Percentiles rank a stretch among this genome's conserved stretches.
Evolutionary conservation across 2,329 filamentous ascomycete species (phyloP).

Genomic region (Cercospora sp.): DNA sequence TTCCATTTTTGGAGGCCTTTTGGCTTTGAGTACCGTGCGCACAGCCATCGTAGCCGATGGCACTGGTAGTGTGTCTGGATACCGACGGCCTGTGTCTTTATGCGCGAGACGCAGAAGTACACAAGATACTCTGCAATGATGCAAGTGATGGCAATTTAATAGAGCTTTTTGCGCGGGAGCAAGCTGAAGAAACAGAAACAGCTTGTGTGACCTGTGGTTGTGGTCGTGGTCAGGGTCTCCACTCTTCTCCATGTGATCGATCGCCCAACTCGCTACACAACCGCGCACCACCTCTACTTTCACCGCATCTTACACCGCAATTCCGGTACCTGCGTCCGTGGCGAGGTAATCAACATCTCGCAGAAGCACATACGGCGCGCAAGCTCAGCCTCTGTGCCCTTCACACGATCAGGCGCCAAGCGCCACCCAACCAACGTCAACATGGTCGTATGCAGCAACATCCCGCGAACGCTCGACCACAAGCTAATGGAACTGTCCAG

Average conservation of each 20-base stretch:
- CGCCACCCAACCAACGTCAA: neutral
- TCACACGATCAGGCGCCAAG: constrained; percentile 5
- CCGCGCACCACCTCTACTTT: neutral
- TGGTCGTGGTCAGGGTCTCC: neutral
- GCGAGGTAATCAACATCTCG: neutral
- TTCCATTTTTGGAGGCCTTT: neutral
- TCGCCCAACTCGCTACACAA: neutral
- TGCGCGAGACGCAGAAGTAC: neutral
- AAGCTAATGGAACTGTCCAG: constrained; percentile 60
- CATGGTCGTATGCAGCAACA: constrained; percentile 8
- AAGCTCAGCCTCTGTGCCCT: neutral
- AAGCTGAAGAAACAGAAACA: neutral
- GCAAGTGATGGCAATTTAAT: neutral
- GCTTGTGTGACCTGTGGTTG: neutral
- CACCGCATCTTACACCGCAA: neutral
- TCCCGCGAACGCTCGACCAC: neutral
- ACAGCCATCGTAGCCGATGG: neutral
- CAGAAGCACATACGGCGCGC: neutral
- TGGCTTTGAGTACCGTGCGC: neutral
- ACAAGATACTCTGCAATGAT: neutral
- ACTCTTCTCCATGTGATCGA: constrained; percentile 3
- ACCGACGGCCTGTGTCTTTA: neutral
- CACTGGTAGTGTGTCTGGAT: neutral
- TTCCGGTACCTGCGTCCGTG: neutral
- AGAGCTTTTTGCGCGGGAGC: neutral